A percentile compares a stretch with the other conserved stretches of the same genome.
Conservation (phyloP, 2,329 filamentous ascomycete genomes). For the Coniosporium uncinatum region DNA sequence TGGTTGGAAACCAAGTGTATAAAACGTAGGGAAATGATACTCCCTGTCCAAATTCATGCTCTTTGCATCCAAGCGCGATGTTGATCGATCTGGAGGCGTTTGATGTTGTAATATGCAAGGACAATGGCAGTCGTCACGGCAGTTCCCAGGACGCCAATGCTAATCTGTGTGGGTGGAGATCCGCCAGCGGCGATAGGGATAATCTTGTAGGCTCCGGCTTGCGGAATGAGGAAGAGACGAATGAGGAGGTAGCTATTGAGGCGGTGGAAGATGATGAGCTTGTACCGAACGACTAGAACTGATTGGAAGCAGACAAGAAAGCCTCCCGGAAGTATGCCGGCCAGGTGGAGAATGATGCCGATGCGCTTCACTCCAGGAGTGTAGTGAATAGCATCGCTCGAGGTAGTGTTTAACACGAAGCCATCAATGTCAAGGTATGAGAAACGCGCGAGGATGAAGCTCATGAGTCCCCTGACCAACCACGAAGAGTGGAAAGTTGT, state of each 20-base stretch:
- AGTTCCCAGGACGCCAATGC: slow-evolving; percentile 36
- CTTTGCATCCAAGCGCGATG: slow-evolving; percentile 61
- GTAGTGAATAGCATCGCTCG: too few species aligned
- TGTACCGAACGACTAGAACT: slow-evolving; percentile 36
- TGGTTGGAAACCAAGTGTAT: not conserved
- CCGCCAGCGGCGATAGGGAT: slow-evolving; percentile 47
- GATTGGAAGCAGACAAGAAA: slow-evolving; percentile 35
- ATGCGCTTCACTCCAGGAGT: too few species aligned
- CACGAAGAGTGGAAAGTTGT: slow-evolving; percentile 50
- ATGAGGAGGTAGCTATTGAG: slow-evolving; percentile 53
- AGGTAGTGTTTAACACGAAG: slow-evolving; percentile 13
- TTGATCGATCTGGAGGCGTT: slow-evolving; percentile 54
- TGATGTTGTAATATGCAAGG: slow-evolving; percentile 51
- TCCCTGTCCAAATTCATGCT: slow-evolving; percentile 17
- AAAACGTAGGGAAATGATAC: too few species aligned
- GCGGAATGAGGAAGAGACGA: slow-evolving; percentile 38
- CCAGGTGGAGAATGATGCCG: slow-evolving; percentile 37
- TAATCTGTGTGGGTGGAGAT: slow-evolving; percentile 40
- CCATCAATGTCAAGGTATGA: slow-evolving; percentile 40
- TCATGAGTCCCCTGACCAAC: slow-evolving; percentile 37
- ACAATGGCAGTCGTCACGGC: slow-evolving; percentile 35
- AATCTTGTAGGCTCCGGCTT: slow-evolving; percentile 48
- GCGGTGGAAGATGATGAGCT: slow-evolving; percentile 47
- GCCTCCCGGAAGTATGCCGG: slow-evolving; percentile 27
- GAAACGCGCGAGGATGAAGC: slow-evolving; percentile 43